Conservation (phyloP, 2,329 filamentous ascomycete genomes). For the Trichophaea hybrida region DNA sequence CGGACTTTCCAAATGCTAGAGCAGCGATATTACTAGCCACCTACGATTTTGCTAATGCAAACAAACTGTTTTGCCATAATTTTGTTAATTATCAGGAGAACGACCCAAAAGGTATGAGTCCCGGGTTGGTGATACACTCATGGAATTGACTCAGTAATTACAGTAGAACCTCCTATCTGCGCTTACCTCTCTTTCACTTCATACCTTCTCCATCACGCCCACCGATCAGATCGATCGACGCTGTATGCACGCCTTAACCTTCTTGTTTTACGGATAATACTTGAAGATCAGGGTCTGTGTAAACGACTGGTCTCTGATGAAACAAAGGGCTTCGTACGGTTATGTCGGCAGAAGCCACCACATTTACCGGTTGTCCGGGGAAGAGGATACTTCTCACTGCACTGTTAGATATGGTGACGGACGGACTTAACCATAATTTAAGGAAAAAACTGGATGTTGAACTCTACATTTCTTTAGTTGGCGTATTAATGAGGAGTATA, state of each 20-base stretch:
- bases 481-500: constrained; percentile 55
- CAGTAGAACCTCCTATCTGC: constrained; percentile 54
- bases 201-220: constrained; percentile 85
- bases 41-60: constrained; percentile 87
- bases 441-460: constrained; percentile 69
- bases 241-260: constrained; percentile 76
- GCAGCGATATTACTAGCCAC: constrained; percentile 68
- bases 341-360: constrained; percentile 81
- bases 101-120: constrained; percentile 42
- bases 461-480: constrained; percentile 49
- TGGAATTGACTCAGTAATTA: not conserved
- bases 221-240: constrained; percentile 62
- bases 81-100: constrained; percentile 47
- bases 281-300: constrained; percentile 70
- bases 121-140: not conserved
- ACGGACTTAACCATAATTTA: constrained; percentile 88
- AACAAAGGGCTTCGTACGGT: constrained; percentile 55
- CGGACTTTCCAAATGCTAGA: constrained; percentile 44
- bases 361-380: constrained; percentile 59
- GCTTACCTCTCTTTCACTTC: constrained; percentile 78
- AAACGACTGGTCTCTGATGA: constrained; percentile 76
- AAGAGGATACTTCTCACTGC: constrained; percentile 61
- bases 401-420: constrained; percentile 74
- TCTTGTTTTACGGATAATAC: constrained; percentile 68
- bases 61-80: constrained; percentile 86